Evolutionary conservation across 2,329 filamentous ascomycete species (phyloP).

Genomic region (Phialocephala sp.): DNA sequence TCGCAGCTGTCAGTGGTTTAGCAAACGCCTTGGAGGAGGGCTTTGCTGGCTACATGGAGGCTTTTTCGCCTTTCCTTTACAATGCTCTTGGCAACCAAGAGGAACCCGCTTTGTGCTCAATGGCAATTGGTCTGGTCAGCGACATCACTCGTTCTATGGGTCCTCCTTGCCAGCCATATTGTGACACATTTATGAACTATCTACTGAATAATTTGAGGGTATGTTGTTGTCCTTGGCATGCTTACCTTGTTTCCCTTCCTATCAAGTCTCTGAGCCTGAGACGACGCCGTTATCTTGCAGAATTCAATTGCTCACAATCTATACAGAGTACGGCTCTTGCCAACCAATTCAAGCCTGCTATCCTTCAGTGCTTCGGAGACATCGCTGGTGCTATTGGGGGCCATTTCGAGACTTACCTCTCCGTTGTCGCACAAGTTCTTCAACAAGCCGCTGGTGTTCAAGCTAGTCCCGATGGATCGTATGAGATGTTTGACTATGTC

Average conservation of each 20-base stretch:
- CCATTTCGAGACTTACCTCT: slow-evolving; percentile 90
- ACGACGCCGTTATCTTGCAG: not conserved
- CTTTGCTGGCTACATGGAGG: slow-evolving; percentile 97
- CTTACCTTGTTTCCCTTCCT: slow-evolving; percentile 25
- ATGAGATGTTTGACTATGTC: slow-evolving; percentile 97
- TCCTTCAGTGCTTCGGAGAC: slow-evolving; percentile 96
- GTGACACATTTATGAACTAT: slow-evolving; percentile 98
- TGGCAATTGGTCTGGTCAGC: slow-evolving; percentile 96
- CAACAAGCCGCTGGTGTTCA: slow-evolving; percentile 90
- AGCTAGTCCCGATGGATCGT: slow-evolving; percentile 78
- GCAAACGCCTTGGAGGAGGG: slow-evolving; percentile 90
- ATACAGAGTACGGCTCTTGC: slow-evolving; percentile 78
- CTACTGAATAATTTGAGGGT: slow-evolving; percentile 89
- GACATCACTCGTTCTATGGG: slow-evolving; percentile 93
- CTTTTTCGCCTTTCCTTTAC: slow-evolving; percentile 90
- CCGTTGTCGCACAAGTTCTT: slow-evolving; percentile 90
- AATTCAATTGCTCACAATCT: slow-evolving; percentile 42
- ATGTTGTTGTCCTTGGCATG: slow-evolving; percentile 44
- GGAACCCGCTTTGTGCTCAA: slow-evolving; percentile 89
- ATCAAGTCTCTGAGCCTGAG: slow-evolving; percentile 8
- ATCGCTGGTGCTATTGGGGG: slow-evolving; percentile 93
- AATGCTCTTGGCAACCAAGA: slow-evolving; percentile 95
- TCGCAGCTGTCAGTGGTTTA: slow-evolving; percentile 89
- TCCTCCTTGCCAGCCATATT: slow-evolving; percentile 90
- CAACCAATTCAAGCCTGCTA: slow-evolving; percentile 98